Base-by-base conservation (phyloP, 2,329 filamentous ascomycete genomes). In the Fusarium siculi region DNA sequence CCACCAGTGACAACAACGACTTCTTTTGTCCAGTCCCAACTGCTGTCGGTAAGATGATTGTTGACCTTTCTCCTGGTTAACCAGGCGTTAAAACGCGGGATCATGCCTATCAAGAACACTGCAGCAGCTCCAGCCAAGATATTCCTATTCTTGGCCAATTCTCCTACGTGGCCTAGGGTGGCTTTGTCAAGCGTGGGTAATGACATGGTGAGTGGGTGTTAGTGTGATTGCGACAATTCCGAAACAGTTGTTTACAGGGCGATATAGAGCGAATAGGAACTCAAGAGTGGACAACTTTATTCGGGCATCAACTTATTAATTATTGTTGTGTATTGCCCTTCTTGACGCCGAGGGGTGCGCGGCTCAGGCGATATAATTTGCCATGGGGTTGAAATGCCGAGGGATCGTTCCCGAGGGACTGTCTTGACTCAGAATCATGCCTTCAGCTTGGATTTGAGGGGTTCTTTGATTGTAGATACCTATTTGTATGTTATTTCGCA, bases 371-470 rank as follows among this genome's bases (percentile, higher is more conserved):
- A 19, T 19, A 23, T 34, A 23, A 23, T 34, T 50, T 50, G 15
- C 46, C 46, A 18, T 23, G 46, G 28, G 3, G 21, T 32, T 32
- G 21, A 18, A 50, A 50, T 50, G 30, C 47, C 47, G 47, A 50
- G 30, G 30, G 47, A 46, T 50, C 30, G 21, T 19, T 34, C 47
- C 47, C 47, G 30, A 50, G 21, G 47, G 30, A 18, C 18, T 23
- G 47, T 11, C 30, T 34, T 7, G 15, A 21, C 4, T 50, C 1
- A 19, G 8, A 10, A 34, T 10, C 21, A 50, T 50, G 16, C 5
- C 4, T 50, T 34, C 21, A 14, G 1, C 2, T 7, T 18, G 44
- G 5, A 50, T 5, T 0, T 23, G 4, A 2, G n/a, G 3, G 5
- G 32, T 32, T 32, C 32, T 7, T 23, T 10, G 2, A 0, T 23